These are phyloP conservation scores for Cicer yamashitae DNA, from an alignment of 306 rosid genomes.

Conservation along the genomic window DNA sequence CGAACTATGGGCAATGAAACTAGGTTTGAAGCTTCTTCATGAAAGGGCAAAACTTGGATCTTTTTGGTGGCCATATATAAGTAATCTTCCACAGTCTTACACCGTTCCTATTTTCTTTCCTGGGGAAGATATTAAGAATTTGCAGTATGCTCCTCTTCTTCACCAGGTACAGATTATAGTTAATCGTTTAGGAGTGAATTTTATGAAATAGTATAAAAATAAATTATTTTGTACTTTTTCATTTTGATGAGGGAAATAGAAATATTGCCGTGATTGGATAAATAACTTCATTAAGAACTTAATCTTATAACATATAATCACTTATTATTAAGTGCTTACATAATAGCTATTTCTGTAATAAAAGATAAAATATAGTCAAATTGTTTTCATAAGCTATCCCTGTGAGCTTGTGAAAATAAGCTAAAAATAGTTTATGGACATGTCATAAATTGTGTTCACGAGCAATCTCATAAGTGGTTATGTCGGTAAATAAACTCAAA, in stretches of 20 bases:
- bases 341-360: no score
- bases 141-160: constrained; percentile 98
- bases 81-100: constrained; percentile 84
- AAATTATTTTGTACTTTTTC: constrained; percentile 20
- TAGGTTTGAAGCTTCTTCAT: constrained; percentile 96
- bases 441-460: no score
- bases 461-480: no score
- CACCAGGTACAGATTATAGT: constrained; percentile 66
- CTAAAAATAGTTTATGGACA: no score
- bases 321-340: no score
- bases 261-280: no score
- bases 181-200: constrained; percentile 11
- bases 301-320: no score
- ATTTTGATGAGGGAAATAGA: constrained; percentile 4
- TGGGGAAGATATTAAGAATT: constrained; percentile 83
- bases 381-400: no score
- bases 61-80: constrained; percentile 94
- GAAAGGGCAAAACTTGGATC: constrained; percentile 94
- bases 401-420: no score
- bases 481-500: no score
- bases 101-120: constrained; percentile 82
- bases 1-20: constrained; percentile 97
- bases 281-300: no score
- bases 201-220: not conserved
- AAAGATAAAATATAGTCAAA: no score